Percentiles rank a stretch among this genome's conserved stretches.
phyloP scores from a whole-genome alignment of 1,139 yeast genomes.

The Pichia terricola region DNA sequence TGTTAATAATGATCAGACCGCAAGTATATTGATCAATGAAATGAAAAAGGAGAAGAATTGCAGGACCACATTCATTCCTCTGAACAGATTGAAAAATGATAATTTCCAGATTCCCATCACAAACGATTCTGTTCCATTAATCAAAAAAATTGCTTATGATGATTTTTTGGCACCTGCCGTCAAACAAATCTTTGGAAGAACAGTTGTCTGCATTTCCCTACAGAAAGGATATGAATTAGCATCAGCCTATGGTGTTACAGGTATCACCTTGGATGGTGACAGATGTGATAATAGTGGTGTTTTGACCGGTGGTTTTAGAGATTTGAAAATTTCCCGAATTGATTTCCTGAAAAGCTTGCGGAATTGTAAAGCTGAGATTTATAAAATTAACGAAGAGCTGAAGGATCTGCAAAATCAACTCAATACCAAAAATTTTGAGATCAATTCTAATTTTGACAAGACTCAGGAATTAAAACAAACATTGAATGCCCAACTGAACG shows the following conservation, averaged over 20 bases:
- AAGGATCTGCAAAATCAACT: slow-evolving; percentile 35
- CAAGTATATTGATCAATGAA: slow-evolving; percentile 69
- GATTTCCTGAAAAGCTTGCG: slow-evolving; percentile 56
- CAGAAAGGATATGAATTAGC: slow-evolving; percentile 65
- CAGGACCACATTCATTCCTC: slow-evolving; percentile 83
- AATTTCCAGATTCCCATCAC: slow-evolving; percentile 44
- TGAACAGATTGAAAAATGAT: slow-evolving; percentile 51
- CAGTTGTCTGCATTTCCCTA: slow-evolving; percentile 67
- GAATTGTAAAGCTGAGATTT: slow-evolving; percentile 38
- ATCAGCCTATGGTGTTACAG: slow-evolving; percentile 50
- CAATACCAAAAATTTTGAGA: slow-evolving; percentile 35
- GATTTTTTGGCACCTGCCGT: slow-evolving; percentile 53
- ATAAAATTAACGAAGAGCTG: slow-evolving; percentile 28
- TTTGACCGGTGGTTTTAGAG: slow-evolving; percentile 83
- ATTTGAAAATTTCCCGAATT: slow-evolving; percentile 55
- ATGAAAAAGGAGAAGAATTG: slow-evolving; percentile 65
- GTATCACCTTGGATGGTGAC: slow-evolving; percentile 90
- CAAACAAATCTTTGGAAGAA: slow-evolving; percentile 69
- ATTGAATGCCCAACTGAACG: slow-evolving; percentile 31
- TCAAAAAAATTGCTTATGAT: slow-evolving; percentile 59
- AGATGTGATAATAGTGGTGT: slow-evolving; percentile 77
- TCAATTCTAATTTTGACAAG: slow-evolving; percentile 36
- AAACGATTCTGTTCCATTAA: slow-evolving; percentile 59
- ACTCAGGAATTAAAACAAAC: slow-evolving; percentile 32
- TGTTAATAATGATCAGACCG: slow-evolving; percentile 82